Conservation (phyloP, 2,329 filamentous ascomycete genomes). For the Venturia carpophila region DNA sequence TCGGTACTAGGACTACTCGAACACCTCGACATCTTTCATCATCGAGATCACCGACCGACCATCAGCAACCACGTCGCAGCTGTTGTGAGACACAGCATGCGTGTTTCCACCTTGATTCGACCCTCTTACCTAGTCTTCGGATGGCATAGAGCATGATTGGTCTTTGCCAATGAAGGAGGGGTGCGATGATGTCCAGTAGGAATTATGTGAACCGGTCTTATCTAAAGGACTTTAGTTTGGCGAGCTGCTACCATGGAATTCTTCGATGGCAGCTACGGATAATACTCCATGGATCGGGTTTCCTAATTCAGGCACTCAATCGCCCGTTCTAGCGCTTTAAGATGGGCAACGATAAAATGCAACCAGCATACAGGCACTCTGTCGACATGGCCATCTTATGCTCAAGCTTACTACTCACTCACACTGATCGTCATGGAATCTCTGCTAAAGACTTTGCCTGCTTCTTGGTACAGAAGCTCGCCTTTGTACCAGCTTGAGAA, state of each 20-base stretch:
- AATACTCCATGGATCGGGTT: background rate
- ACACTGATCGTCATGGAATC: background rate
- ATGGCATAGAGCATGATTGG: background rate
- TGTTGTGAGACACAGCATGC: background rate
- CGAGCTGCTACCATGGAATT: background rate
- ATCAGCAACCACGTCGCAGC: conserved; percentile 3
- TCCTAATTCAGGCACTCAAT: background rate
- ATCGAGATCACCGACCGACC: background rate
- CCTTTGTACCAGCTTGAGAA: conserved; percentile 45
- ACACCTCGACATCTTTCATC: background rate
- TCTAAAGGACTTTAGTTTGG: background rate
- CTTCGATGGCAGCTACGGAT: background rate
- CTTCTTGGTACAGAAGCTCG: conserved; percentile 45
- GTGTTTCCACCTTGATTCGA: background rate
- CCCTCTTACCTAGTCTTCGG: background rate
- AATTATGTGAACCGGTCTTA: background rate
- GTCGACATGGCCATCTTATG: background rate
- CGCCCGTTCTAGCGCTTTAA: background rate
- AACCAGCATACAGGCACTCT: background rate
- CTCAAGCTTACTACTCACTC: background rate
- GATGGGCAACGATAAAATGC: conserved; percentile 5
- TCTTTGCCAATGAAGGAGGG: background rate
- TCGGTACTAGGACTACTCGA: background rate
- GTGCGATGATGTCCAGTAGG: background rate
- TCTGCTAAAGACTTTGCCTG: conserved; percentile 40